These are phyloP conservation scores for Artomyces pyxidatus DNA, from an alignment of 768 basidiomycete species.

Conservation along the genomic window DNA sequence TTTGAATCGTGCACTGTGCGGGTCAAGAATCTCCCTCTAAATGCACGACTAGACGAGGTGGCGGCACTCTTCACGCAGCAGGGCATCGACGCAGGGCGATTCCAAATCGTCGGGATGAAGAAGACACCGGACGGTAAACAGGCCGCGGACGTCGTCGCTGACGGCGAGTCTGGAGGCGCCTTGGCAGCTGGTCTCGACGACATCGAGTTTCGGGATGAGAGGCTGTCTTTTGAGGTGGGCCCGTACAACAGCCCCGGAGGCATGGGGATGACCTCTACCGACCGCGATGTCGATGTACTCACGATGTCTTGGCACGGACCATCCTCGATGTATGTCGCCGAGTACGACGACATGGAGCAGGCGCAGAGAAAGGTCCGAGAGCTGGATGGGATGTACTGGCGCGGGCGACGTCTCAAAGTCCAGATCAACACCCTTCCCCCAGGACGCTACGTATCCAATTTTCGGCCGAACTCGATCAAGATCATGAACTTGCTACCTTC, in stretches of 20 bases:
- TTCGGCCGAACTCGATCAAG: slow-evolving; percentile 28
- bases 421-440: slow-evolving; percentile 34
- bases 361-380: slow-evolving; percentile 28
- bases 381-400: slow-evolving; percentile 29
- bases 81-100: background rate
- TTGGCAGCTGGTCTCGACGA: slow-evolving; percentile 40
- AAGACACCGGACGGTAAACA: slow-evolving; percentile 18
- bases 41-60: background rate
- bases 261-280: slow-evolving; percentile 30
- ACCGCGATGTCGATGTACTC: slow-evolving; percentile 30
- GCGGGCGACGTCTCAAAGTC: slow-evolving; percentile 39
- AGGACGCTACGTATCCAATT: slow-evolving; percentile 19
- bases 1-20: background rate
- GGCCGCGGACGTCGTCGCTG: slow-evolving; percentile 36
- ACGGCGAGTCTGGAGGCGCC: slow-evolving; percentile 30
- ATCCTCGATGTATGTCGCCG: slow-evolving; percentile 36
- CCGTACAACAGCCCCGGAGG: slow-evolving; percentile 31
- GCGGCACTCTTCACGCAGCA: background rate
- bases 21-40: background rate
- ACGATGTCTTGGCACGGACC: slow-evolving; percentile 46
- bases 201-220: slow-evolving; percentile 37
- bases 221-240: slow-evolving; percentile 34
- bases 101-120: background rate
- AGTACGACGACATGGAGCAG: slow-evolving; percentile 27
- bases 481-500: slow-evolving; percentile 20